These are phyloP conservation scores for Gamsiella multidivaricata DNA, from an alignment of 192 early-diverging fungal genomes.

Conservation along the genomic window DNA sequence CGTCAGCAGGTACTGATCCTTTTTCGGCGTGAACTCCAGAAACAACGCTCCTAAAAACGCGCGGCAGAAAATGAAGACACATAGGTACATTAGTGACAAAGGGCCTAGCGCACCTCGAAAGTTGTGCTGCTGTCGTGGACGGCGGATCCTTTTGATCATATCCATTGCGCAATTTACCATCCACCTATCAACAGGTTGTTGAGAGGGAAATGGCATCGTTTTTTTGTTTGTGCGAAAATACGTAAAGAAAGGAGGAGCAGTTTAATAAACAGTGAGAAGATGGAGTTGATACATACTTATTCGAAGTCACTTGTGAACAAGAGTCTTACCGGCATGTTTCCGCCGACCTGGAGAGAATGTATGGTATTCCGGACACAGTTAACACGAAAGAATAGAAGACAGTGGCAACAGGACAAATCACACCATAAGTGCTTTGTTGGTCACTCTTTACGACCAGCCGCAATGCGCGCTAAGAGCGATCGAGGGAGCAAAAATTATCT, in stretches of 20 bases:
- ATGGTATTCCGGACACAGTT: not conserved
- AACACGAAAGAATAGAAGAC: not conserved
- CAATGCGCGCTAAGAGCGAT: too few relatives aligned
- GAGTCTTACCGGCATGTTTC: constrained; percentile 55
- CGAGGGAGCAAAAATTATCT: too few relatives aligned
- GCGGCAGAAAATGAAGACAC: not conserved
- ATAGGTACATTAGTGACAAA: not conserved
- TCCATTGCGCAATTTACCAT: constrained; percentile 22
- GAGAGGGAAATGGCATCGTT: not conserved
- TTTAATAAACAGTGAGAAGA: too few relatives aligned
- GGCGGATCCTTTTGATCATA: not conserved
- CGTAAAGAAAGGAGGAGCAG: not conserved
- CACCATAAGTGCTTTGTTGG: too few relatives aligned
- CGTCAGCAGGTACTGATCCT: constrained; percentile 83
- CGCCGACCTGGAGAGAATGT: constrained; percentile 58
- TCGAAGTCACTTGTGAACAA: not conserved
- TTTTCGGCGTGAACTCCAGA: constrained; percentile 85
- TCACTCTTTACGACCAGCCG: too few relatives aligned
- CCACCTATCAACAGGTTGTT: constrained; percentile 7
- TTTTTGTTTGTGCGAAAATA: not conserved
- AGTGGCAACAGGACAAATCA: too few relatives aligned
- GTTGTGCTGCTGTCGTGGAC: not conserved
- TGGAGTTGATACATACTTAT: not conserved
- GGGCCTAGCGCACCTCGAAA: not conserved
- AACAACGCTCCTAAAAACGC: constrained; percentile 86